Percentiles rank a stretch among this genome's conserved stretches.
phyloP scores from a whole-genome alignment of 2,329 filamentous ascomycete species.

The Helminthosporium solani region DNA sequence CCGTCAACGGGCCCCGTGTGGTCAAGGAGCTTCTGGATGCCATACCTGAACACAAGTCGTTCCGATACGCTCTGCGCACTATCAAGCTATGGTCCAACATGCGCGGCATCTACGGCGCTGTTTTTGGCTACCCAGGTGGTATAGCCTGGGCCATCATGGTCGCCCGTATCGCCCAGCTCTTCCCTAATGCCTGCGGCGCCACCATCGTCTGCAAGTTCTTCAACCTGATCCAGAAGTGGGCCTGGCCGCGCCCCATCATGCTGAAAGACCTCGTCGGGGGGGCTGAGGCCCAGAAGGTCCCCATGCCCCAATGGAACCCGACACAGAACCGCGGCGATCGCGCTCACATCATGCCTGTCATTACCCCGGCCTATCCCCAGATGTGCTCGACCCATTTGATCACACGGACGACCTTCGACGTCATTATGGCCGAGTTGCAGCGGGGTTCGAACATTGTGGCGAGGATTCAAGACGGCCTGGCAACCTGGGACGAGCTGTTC shows the following conservation, averaged over 20 bases:
- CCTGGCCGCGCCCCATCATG: conserved; percentile 90
- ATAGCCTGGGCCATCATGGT: conserved; percentile 99
- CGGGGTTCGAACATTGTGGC: conserved; percentile 76
- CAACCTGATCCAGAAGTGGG: conserved; percentile 84
- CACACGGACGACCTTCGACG: conserved; percentile 76
- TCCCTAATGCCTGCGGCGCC: conserved; percentile 86
- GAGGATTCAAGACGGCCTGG: conserved; percentile 74
- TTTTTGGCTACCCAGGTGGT: conserved; percentile 93
- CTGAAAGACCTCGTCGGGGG: conserved; percentile 60
- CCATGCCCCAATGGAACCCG: conserved; percentile 86
- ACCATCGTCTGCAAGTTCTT: conserved; percentile 95
- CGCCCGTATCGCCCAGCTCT: conserved; percentile 91
- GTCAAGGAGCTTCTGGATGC: conserved; percentile 88
- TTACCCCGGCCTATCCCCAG: conserved; percentile 94
- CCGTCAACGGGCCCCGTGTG: conserved; percentile 90
- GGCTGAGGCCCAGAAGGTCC: conserved; percentile 42
- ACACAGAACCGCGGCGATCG: conserved; percentile 79
- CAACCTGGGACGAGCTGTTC: conserved; percentile 85
- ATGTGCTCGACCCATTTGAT: conserved; percentile 99
- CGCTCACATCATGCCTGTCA: conserved; percentile 94
- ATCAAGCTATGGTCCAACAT: conserved; percentile 96
- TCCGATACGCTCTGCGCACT: conserved; percentile 82
- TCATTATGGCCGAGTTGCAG: conserved; percentile 80
- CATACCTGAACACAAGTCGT: conserved; percentile 86
- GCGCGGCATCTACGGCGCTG: conserved; percentile 91